Conservation (phyloP, 2,329 filamentous ascomycete genomes). For the Apiospora aurea region DNA sequence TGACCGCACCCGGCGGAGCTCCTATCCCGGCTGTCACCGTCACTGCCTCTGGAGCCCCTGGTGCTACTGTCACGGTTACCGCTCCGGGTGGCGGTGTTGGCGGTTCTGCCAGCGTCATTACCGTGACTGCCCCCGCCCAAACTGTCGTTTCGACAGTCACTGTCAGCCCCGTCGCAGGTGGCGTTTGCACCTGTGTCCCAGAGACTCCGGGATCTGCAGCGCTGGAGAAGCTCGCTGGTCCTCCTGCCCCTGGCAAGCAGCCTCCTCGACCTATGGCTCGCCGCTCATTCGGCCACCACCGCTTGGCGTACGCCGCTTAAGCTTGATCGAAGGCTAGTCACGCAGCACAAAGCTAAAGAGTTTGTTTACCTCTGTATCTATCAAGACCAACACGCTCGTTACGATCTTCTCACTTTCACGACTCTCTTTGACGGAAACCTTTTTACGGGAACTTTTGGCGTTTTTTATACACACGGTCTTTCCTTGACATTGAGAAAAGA, state of each 20-base stretch:
- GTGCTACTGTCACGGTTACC: constrained; percentile 11
- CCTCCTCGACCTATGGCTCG: constrained; percentile 13
- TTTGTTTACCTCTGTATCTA: neutral
- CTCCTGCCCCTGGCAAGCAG: constrained; percentile 12
- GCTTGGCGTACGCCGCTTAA: constrained; percentile 16
- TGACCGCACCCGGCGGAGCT: constrained; percentile 24
- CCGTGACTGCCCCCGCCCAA: neutral
- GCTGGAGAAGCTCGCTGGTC: neutral
- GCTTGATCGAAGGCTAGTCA: neutral
- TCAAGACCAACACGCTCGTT: constrained; percentile 2
- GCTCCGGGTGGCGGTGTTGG: neutral
- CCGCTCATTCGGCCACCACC: constrained; percentile 12
- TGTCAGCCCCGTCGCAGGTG: neutral
- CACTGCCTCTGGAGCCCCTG: neutral
- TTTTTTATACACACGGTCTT: constrained; percentile 11
- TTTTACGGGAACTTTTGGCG: constrained; percentile 8
- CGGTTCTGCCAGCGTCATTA: neutral
- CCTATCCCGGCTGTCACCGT: constrained; percentile 10
- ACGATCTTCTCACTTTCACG: constrained; percentile 16
- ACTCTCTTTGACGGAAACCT: constrained; percentile 9
- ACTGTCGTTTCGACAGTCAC: neutral
- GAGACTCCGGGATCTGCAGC: neutral
- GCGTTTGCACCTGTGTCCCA: neutral
- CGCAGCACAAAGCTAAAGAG: neutral
- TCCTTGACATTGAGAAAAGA: neutral